Evolutionary conservation across 441 rosid species (phyloP).

Genomic region (Viola pubescens): DNA sequence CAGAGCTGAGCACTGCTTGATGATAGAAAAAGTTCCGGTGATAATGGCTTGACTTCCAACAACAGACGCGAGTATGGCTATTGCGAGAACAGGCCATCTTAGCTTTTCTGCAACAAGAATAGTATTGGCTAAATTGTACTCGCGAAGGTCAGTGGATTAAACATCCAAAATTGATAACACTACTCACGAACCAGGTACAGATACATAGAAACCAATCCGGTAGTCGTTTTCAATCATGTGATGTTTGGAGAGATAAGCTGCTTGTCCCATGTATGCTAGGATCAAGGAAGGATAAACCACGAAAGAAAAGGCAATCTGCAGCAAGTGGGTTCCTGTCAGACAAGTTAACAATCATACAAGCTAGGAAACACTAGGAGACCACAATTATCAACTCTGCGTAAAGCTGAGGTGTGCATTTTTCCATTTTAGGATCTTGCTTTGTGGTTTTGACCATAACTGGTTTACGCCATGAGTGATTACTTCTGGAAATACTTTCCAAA

Average conservation of each 20-base stretch:
- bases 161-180: not conserved
- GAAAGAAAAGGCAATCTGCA: constrained; percentile 72
- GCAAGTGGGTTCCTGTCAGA: constrained; percentile 6
- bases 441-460: no score
- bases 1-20: constrained; percentile 22
- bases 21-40: constrained; percentile 27
- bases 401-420: no score
- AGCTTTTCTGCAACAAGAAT: constrained; percentile 13
- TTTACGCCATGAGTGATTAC: no score
- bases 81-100: constrained; percentile 26
- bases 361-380: no score
- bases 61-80: constrained; percentile 26
- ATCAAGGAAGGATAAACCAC: constrained; percentile 79
- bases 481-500: no score
- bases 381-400: no score
- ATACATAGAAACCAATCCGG: constrained; percentile 74
- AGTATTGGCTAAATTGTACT: not conserved
- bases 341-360: not conserved
- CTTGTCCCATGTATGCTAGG: constrained; percentile 95
- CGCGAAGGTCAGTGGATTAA: not conserved
- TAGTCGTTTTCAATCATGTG: constrained; percentile 49
- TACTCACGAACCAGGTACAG: constrained; percentile 56
- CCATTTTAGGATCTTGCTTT: no score
- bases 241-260: constrained; percentile 78
- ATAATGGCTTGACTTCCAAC: constrained; percentile 34